These are phyloP conservation scores for Ophiostoma sp. DNA, from an alignment of 2,329 filamentous ascomycete species.

Conservation along the genomic window DNA sequence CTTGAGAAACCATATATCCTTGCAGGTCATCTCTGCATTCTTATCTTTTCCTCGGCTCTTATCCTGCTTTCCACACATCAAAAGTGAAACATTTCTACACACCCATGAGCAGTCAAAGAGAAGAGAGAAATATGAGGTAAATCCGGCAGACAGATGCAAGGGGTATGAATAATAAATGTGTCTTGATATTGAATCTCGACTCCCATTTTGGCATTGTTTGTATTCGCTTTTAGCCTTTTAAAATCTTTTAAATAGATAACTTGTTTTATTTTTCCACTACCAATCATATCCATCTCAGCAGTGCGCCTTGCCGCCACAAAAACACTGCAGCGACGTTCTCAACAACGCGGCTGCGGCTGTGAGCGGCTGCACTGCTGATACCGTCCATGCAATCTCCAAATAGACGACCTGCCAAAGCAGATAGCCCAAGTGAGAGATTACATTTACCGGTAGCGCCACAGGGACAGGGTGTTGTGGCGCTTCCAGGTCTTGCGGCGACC, in stretches of 20 bases:
- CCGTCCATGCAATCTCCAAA: constrained; percentile 12
- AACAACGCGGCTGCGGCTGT: constrained; percentile 23
- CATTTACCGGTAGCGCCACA: constrained; percentile 91
- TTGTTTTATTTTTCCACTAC: constrained; percentile 6
- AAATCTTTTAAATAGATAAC: not conserved
- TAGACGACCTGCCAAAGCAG: not conserved
- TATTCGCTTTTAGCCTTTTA: constrained; percentile 12
- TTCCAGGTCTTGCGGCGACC: constrained; percentile 99
- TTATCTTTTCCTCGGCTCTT: not conserved
- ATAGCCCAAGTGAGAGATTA: not conserved
- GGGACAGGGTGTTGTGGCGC: constrained; percentile 97
- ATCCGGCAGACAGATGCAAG: not conserved
- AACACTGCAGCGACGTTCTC: constrained; percentile 23
- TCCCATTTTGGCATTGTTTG: constrained; percentile 9
- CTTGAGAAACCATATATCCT: not conserved
- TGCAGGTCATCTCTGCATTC: no score
- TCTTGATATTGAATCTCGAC: constrained; percentile 8
- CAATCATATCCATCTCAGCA: constrained; percentile 1
- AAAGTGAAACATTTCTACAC: not conserved
- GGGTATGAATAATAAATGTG: constrained; percentile 12
- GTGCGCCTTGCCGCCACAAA: constrained; percentile 20
- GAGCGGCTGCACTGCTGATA: constrained; percentile 18
- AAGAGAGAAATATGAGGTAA: not conserved
- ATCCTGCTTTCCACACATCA: not conserved
- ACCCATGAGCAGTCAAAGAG: not conserved